Percentiles rank a stretch among this genome's conserved stretches.
These are phyloP conservation scores for Eleusine indica DNA, from an alignment of 176 grass and related monocot genomes.

Conservation along the genomic window DNA sequence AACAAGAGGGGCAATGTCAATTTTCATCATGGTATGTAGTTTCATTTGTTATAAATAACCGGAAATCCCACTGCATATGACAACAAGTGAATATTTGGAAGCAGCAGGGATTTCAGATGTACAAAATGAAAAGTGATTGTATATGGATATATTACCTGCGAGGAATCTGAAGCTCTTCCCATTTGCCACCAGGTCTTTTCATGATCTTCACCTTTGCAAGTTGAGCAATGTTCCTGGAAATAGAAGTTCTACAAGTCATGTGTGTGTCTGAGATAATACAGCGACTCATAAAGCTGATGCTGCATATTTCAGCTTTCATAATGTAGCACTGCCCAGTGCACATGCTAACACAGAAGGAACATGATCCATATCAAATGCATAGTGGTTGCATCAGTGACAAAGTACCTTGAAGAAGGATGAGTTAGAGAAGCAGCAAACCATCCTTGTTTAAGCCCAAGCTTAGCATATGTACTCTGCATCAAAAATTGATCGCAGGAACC, in stretches of 20 bases:
- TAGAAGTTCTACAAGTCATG: slow-evolving; percentile 19
- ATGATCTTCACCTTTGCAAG: slow-evolving; percentile 92
- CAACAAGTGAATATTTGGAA: neutral
- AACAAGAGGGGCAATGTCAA: neutral
- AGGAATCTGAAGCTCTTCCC: slow-evolving; percentile 85
- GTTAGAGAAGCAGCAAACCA: slow-evolving; percentile 73
- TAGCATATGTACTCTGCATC: slow-evolving; percentile 81
- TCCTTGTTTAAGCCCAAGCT: slow-evolving; percentile 80
- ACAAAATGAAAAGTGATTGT: neutral
- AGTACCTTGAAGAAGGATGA: slow-evolving; percentile 81
- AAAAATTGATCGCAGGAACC: slow-evolving; percentile 31
- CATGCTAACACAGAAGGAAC: slow-evolving; percentile 15
- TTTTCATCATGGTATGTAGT: neutral
- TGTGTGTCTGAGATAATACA: neutral
- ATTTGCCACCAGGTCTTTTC: slow-evolving; percentile 59
- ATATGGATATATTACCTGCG: slow-evolving; percentile 52
- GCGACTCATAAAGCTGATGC: neutral
- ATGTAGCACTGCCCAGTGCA: neutral
- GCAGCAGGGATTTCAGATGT: neutral
- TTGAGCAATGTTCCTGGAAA: slow-evolving; percentile 90
- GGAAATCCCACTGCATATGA: neutral
- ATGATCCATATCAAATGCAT: slow-evolving; percentile 8
- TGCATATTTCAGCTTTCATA: neutral
- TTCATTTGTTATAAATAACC: neutral
- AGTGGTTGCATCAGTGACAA: slow-evolving; percentile 1